phyloP scores from a whole-genome alignment of 2,329 filamentous ascomycete species.

The Aspergillus japonicus region DNA sequence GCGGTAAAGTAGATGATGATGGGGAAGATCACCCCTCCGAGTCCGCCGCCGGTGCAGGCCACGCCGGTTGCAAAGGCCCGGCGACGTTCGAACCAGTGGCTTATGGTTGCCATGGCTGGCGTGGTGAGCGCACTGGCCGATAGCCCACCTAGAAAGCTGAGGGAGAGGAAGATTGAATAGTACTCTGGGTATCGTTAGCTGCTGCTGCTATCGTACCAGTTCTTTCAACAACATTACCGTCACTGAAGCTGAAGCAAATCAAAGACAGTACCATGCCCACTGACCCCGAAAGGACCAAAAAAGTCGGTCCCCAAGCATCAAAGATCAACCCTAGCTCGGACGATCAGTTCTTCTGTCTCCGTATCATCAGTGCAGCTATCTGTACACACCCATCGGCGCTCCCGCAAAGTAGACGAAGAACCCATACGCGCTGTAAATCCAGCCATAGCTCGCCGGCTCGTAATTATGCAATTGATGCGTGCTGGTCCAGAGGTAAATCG shows the following conservation, averaged over 20 bases:
- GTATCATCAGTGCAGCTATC: too few relatives aligned
- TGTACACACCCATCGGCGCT: constrained; percentile 21
- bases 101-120: constrained; percentile 30
- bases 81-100: constrained; percentile 36
- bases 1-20: constrained; percentile 31
- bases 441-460: constrained; percentile 38
- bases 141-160: constrained; percentile 36
- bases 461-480: constrained; percentile 37
- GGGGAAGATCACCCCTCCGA: constrained; percentile 38
- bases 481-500: constrained; percentile 41
- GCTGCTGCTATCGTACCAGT: neutral
- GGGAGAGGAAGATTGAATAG: constrained; percentile 39
- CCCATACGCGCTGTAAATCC: constrained; percentile 43
- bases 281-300: constrained; percentile 18
- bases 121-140: constrained; percentile 33
- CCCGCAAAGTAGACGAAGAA: constrained; percentile 40
- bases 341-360: neutral
- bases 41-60: constrained; percentile 34
- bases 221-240: constrained; percentile 13
- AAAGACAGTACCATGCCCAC: constrained; percentile 27
- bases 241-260: constrained; percentile 29
- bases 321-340: constrained; percentile 16
- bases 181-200: constrained; percentile 28
- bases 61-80: constrained; percentile 36
- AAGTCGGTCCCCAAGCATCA: constrained; percentile 15